A percentile compares a stretch with the other conserved stretches of the same genome.
Evolutionary conservation across 2,329 filamentous ascomycete species (phyloP).

Genomic region (Nemania bipapillata): DNA sequence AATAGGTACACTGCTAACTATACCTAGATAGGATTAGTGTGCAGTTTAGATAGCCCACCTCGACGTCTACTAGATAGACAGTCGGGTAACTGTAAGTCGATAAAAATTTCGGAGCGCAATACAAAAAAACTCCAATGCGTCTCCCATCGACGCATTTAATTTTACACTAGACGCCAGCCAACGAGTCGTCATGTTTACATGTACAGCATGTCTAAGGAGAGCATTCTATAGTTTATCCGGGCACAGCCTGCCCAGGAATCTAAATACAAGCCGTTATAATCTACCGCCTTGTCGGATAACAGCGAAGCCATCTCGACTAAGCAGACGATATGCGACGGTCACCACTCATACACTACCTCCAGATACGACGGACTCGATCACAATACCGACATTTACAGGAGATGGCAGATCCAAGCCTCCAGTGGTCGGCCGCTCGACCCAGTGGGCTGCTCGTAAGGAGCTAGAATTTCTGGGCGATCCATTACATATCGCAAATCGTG

Average conservation of each 20-base stretch:
- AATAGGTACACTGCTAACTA: no score
- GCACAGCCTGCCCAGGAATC: slow-evolving; percentile 34
- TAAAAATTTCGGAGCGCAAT: slow-evolving; percentile 20
- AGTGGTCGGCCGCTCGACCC: slow-evolving; percentile 45
- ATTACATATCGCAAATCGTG: slow-evolving; percentile 74
- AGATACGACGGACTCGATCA: slow-evolving; percentile 6
- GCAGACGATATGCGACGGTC: slow-evolving; percentile 40
- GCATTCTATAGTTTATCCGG: slow-evolving; percentile 40
- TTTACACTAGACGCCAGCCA: slow-evolving; percentile 3
- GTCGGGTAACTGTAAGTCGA: not conserved
- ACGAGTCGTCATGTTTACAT: slow-evolving; percentile 54
- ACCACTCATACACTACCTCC: not conserved
- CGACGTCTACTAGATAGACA: not conserved
- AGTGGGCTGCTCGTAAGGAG: slow-evolving; percentile 63
- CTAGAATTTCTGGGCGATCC: slow-evolving; percentile 75
- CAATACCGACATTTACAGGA: slow-evolving; percentile 15
- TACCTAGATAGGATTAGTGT: not conserved
- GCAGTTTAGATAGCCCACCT: not conserved
- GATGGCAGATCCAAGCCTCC: slow-evolving; percentile 37
- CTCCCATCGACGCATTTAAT: slow-evolving; percentile 14
- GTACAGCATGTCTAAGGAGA: slow-evolving; percentile 53
- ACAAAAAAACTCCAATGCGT: slow-evolving; percentile 19
- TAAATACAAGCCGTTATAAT: slow-evolving; percentile 11
- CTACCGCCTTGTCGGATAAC: slow-evolving; percentile 24
- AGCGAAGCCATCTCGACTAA: slow-evolving; percentile 26